Conservation (phyloP, 345 rosid species). For the Turnera subulata region DNA sequence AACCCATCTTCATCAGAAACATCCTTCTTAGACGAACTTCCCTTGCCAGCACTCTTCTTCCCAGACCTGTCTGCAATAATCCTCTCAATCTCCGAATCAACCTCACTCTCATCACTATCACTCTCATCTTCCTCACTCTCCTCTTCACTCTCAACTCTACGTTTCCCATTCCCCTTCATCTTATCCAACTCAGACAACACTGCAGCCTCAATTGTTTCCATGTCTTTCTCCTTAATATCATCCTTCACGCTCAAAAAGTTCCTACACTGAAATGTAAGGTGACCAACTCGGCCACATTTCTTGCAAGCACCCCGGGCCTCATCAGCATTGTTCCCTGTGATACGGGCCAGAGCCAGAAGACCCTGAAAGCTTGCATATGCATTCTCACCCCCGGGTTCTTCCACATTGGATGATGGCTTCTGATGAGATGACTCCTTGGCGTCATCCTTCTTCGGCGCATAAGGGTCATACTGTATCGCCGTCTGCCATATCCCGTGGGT, state of each 20-base stretch:
- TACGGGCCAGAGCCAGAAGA: constrained; percentile 74
- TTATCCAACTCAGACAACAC: constrained; percentile 70
- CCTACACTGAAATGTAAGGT: constrained; percentile 81
- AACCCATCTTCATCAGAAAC: constrained; percentile 36
- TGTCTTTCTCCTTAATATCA: constrained; percentile 59
- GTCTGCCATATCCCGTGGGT: constrained; percentile 99
- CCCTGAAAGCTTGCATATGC: constrained; percentile 81
- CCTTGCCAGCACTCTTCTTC: constrained; percentile 44
- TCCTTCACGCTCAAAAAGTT: constrained; percentile 80
- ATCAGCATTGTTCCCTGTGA: constrained; percentile 68
- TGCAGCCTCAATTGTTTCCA: constrained; percentile 52
- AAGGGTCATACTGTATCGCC: constrained; percentile 92
- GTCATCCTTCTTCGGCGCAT: constrained; percentile 86
- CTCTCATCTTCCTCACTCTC: constrained; percentile 53
- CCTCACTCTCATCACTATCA: constrained; percentile 87
- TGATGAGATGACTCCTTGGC: constrained; percentile 41
- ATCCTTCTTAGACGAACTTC: constrained; percentile 34
- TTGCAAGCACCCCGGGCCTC: constrained; percentile 89
- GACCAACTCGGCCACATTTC: too few relatives aligned
- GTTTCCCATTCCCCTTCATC: constrained; percentile 58
- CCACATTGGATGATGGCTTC: constrained; percentile 28
- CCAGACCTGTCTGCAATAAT: constrained; percentile 73
- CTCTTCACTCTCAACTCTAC: constrained; percentile 32
- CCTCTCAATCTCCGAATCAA: constrained; percentile 84
- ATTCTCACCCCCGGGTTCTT: constrained; percentile 67